Conservation (phyloP, 345 rosid species). For the Syzygium aqueum region DNA sequence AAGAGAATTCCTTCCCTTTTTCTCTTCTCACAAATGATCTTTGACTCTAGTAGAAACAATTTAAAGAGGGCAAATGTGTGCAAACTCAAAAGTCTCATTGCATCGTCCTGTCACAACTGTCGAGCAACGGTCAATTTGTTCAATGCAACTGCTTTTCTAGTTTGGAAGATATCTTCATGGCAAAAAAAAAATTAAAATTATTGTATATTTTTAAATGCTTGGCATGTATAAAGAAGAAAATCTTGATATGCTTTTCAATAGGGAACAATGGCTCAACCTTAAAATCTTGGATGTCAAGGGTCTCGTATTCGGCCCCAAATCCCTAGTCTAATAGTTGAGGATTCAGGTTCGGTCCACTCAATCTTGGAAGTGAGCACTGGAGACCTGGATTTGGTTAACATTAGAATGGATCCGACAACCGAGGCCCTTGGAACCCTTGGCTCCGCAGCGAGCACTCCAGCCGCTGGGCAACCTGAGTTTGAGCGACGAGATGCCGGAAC, state of each 20-base stretch:
- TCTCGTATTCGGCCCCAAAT: fast-evolving
- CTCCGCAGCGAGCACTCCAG: fast-evolving
- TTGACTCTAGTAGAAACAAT: background rate
- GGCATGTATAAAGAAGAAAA: no score
- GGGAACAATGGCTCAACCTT: no score
- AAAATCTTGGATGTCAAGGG: background rate
- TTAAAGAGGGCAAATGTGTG: background rate
- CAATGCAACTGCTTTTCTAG: background rate
- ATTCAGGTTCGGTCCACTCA: background rate
- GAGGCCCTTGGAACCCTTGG: background rate
- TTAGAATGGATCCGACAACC: background rate
- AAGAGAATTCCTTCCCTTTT: background rate
- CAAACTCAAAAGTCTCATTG: background rate
- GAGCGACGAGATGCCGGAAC: background rate
- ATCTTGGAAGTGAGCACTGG: background rate
- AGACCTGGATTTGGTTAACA: background rate
- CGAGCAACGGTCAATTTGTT: background rate
- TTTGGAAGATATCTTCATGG: background rate
- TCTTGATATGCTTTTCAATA: no score
- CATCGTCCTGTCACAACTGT: background rate
- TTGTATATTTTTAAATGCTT: no score
- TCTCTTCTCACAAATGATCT: background rate
- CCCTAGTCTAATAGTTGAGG: background rate
- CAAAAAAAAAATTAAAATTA: no score
- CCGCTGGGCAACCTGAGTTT: background rate